A percentile compares a stretch with the other conserved stretches of the same genome.
Evolutionary conservation across 2,329 filamentous ascomycete species (phyloP).

Genomic region (Botrytis pseudocinerea): DNA sequence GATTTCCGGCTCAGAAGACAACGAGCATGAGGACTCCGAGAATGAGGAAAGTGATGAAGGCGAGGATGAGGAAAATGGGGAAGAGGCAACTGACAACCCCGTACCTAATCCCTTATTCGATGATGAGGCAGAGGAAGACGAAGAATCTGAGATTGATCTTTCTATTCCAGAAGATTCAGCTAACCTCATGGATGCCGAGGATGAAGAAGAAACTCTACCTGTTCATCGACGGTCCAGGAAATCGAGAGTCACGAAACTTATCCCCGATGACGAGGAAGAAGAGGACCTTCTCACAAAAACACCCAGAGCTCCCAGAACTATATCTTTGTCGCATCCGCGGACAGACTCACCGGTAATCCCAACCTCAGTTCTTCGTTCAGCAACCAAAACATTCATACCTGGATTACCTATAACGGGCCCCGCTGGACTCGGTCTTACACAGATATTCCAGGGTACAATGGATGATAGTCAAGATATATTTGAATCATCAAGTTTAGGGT

Average conservation of each 20-base stretch:
- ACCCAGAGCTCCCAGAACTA: conserved; percentile 29
- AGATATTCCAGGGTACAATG: conserved; percentile 90
- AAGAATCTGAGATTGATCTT: conserved; percentile 37
- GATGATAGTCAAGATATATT: conserved; percentile 56
- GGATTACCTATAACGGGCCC: conserved; percentile 62
- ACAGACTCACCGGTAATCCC: conserved; percentile 53
- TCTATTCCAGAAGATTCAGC: conserved; percentile 39
- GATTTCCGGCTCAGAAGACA: conserved; percentile 43
- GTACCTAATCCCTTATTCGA: conserved; percentile 38
- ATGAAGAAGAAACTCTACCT: conserved; percentile 38
- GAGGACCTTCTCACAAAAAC: conserved; percentile 38
- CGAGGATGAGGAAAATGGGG: conserved; percentile 42
- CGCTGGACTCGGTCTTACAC: conserved; percentile 74
- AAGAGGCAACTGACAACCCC: conserved; percentile 45
- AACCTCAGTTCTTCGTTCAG: conserved; percentile 66
- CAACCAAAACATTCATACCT: conserved; percentile 69
- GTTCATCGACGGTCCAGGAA: conserved; percentile 28
- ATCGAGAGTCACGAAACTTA: conserved; percentile 36
- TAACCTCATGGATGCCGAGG: conserved; percentile 34
- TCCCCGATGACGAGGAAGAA: conserved; percentile 48
- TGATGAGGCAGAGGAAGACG: conserved; percentile 44
- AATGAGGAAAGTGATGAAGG: conserved; percentile 41
- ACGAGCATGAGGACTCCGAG: conserved; percentile 41
- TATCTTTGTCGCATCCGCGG: conserved; percentile 41
- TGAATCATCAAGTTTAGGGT: conserved; percentile 30